Conservation (phyloP, 306 rosid genomes). For the Malus sylvestris region DNA sequence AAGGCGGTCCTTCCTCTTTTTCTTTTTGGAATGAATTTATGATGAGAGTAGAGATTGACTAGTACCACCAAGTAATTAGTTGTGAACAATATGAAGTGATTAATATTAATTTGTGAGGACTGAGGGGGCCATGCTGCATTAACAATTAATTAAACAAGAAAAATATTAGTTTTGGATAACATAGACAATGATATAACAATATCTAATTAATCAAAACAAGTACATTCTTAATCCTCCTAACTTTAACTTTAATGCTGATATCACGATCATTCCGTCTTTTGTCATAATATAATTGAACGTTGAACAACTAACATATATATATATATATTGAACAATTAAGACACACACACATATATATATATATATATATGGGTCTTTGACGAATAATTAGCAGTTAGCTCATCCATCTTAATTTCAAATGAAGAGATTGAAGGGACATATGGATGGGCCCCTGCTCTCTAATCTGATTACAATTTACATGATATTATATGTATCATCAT, state of each 20-base stretch:
- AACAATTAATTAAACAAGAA: not conserved
- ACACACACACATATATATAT: no score
- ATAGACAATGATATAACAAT: not conserved
- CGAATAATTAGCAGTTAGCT: not conserved
- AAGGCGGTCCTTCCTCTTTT: constrained; percentile 5
- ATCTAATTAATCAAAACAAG: constrained; percentile 24
- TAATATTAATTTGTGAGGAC: no score
- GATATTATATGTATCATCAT: not conserved
- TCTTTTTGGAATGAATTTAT: constrained; percentile 8
- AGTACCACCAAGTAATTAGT: not conserved
- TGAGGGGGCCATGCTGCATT: not conserved
- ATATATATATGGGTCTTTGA: not conserved
- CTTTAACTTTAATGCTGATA: constrained; percentile 3
- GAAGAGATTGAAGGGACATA: constrained; percentile 16
- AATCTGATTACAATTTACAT: not conserved
- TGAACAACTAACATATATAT: no score
- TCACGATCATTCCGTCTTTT: constrained; percentile 16
- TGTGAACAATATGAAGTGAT: not conserved
- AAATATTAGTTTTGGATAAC: not conserved
- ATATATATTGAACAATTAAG: no score
- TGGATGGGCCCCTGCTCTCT: constrained; percentile 2
- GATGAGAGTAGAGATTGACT: constrained; percentile 44
- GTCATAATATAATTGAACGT: constrained; percentile 25
- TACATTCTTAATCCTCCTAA: constrained; percentile 12
- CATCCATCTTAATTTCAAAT: not conserved